A percentile compares a stretch with the other conserved stretches of the same genome.
These are phyloP conservation scores for Colletotrichum navitas DNA, from an alignment of 2,329 filamentous ascomycete species.

Conservation along the genomic window DNA sequence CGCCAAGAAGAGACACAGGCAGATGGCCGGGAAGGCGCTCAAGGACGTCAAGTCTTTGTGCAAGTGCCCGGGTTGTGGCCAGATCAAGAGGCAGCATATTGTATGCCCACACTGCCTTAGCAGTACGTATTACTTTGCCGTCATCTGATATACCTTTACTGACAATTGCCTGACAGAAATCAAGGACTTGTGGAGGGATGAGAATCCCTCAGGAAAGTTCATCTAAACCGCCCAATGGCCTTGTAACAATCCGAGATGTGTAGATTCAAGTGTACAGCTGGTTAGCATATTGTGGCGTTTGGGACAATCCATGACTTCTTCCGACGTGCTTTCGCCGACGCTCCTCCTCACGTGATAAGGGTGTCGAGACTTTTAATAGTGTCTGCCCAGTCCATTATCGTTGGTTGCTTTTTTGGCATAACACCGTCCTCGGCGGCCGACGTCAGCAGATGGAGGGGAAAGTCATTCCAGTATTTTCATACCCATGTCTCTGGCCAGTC, in stretches of 20 bases:
- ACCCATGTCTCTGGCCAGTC: too few relatives aligned
- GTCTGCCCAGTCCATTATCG: too few relatives aligned
- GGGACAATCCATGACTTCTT: conserved; percentile 37
- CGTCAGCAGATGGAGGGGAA: neutral
- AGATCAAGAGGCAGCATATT: conserved; percentile 87
- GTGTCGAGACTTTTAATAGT: neutral
- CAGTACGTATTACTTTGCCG: conserved; percentile 67
- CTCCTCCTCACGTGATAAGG: too few relatives aligned
- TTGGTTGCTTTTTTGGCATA: too few relatives aligned
- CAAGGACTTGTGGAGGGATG: conserved; percentile 58
- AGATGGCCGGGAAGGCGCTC: conserved; percentile 94
- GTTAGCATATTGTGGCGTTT: conserved; percentile 39
- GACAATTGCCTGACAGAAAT: conserved; percentile 54
- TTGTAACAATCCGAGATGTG: conserved; percentile 44
- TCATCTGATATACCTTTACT: conserved; percentile 30
- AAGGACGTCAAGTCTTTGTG: conserved; percentile 91
- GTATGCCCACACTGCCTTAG: conserved; percentile 89
- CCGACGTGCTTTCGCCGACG: neutral
- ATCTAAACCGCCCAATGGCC: conserved; percentile 44
- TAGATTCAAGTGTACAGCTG: conserved; percentile 48
- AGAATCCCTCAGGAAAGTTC: conserved; percentile 52
- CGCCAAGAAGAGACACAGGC: conserved; percentile 91
- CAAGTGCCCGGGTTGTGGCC: conserved; percentile 90
- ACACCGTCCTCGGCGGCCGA: neutral
- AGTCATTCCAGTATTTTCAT: neutral